These are phyloP conservation scores for Myxozyma melibiosi DNA, from an alignment of 805 yeast genomes.

Conservation along the genomic window DNA sequence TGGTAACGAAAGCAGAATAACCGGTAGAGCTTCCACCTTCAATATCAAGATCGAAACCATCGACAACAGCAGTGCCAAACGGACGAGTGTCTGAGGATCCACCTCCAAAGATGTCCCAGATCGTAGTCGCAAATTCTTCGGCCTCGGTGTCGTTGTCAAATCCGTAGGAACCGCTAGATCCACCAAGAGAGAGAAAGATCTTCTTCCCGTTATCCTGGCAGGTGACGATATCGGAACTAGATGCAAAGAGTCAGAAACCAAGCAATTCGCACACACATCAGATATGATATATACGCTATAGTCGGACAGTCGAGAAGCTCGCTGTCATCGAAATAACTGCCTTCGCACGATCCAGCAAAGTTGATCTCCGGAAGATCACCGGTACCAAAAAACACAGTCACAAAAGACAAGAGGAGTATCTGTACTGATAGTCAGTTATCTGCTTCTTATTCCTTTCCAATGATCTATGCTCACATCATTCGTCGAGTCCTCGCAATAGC, in stretches of 20 bases:
- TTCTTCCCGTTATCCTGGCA: slow-evolving; percentile 77
- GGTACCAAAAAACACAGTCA: slow-evolving; percentile 56
- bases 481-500: slow-evolving; percentile 66
- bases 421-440: slow-evolving; percentile 57
- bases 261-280: neutral
- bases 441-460: slow-evolving; percentile 41
- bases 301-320: slow-evolving; percentile 49
- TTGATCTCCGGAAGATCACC: slow-evolving; percentile 48
- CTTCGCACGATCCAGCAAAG: slow-evolving; percentile 57
- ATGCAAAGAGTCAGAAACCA: slow-evolving; percentile 3
- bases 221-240: slow-evolving; percentile 56
- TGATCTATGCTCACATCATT: slow-evolving; percentile 70
- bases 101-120: slow-evolving; percentile 57
- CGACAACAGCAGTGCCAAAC: slow-evolving; percentile 59
- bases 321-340: slow-evolving; percentile 40
- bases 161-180: slow-evolving; percentile 57
- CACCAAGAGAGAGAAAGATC: slow-evolving; percentile 66
- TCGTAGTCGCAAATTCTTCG: slow-evolving; percentile 46
- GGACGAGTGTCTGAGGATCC: slow-evolving; percentile 40
- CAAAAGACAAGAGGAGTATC: slow-evolving; percentile 65
- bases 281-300: slow-evolving; percentile 42
- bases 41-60: slow-evolving; percentile 70
- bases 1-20: slow-evolving; percentile 51
- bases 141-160: slow-evolving; percentile 52
- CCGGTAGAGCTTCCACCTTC: slow-evolving; percentile 56